Percentiles rank a stretch among this genome's conserved stretches.
phyloP scores from a whole-genome alignment of 2,329 filamentous ascomycete species.

The Colletotrichum limetticola region DNA sequence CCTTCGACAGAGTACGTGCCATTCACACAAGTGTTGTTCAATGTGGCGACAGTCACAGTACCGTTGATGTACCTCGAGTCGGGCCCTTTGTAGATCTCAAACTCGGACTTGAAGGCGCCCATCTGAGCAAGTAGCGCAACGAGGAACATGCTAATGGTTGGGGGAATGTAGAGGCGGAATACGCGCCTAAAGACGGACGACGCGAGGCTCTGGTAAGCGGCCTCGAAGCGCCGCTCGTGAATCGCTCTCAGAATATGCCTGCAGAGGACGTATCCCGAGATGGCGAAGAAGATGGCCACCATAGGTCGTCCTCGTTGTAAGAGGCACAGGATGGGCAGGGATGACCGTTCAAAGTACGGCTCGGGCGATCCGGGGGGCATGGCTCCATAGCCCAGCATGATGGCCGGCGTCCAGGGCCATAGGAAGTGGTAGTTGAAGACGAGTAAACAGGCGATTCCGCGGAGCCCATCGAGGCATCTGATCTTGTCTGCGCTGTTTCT shows the following conservation, averaged over 20 bases:
- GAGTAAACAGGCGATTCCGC: slow-evolving; percentile 53
- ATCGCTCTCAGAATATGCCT: slow-evolving; percentile 50
- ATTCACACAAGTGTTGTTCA: slow-evolving; percentile 41
- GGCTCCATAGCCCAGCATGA: slow-evolving; percentile 53
- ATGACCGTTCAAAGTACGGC: slow-evolving; percentile 45
- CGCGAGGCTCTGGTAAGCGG: slow-evolving; percentile 48
- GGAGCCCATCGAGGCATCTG: slow-evolving; percentile 51
- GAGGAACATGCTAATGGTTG: slow-evolving; percentile 52
- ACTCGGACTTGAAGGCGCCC: slow-evolving; percentile 49
- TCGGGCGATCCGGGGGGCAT: slow-evolving; percentile 48
- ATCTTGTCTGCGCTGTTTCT: slow-evolving; percentile 46
- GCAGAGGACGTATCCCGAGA: slow-evolving; percentile 54
- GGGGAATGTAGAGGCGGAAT: slow-evolving; percentile 52
- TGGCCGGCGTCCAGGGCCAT: slow-evolving; percentile 52
- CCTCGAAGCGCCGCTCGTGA: slow-evolving; percentile 47
- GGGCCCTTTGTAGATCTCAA: slow-evolving; percentile 47
- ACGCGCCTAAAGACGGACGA: slow-evolving; percentile 50
- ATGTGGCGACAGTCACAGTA: slow-evolving; percentile 43
- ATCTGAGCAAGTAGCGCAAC: slow-evolving; percentile 51
- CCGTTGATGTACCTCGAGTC: slow-evolving; percentile 53
- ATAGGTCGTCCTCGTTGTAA: slow-evolving; percentile 52
- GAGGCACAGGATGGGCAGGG: slow-evolving; percentile 52
- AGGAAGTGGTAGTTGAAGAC: slow-evolving; percentile 57
- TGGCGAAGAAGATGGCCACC: slow-evolving; percentile 56
- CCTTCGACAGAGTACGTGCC: slow-evolving; percentile 41